Conservation (phyloP, 2,329 filamentous ascomycete genomes). For the Pezicula carpinea region DNA sequence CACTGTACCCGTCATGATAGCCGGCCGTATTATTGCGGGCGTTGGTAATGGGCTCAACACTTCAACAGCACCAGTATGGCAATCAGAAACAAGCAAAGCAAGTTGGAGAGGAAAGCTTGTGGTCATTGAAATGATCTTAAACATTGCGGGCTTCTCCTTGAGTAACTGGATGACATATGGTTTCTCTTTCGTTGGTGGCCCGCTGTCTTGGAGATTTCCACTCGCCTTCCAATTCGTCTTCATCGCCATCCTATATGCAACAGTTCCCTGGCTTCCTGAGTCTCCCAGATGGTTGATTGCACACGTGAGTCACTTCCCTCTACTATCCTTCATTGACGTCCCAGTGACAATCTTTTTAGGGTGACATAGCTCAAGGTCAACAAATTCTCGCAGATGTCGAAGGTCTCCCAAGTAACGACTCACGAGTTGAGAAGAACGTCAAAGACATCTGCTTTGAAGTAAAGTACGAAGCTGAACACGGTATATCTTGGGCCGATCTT, state of each 20-base stretch:
- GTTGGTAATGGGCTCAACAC: conserved; percentile 23
- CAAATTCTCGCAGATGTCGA: conserved; percentile 29
- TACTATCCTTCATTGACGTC: too few relatives aligned
- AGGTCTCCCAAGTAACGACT: conserved; percentile 44
- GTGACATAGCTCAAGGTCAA: too few relatives aligned
- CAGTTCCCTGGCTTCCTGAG: conserved; percentile 32
- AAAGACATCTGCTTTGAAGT: not conserved
- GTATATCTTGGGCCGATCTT: not conserved
- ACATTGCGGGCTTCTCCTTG: conserved; percentile 38
- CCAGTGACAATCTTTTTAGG: too few relatives aligned
- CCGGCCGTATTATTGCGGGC: conserved; percentile 30
- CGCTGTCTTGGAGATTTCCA: conserved; percentile 48
- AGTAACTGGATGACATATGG: conserved; percentile 54
- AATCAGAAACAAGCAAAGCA: conserved; percentile 39
- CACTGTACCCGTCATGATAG: conserved; percentile 31
- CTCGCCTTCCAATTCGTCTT: conserved; percentile 40
- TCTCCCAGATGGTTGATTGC: conserved; percentile 29
- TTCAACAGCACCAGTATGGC: conserved; percentile 35
- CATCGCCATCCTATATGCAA: conserved; percentile 31
- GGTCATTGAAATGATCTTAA: conserved; percentile 14
- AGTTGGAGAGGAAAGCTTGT: conserved; percentile 38
- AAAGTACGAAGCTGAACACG: not conserved
- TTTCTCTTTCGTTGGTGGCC: conserved; percentile 42
- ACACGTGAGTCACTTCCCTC: too few relatives aligned
- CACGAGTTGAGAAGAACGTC: not conserved